Conservation (phyloP, 2,329 filamentous ascomycete genomes). For the Pseudopyrenochaeta lycopersici region DNA sequence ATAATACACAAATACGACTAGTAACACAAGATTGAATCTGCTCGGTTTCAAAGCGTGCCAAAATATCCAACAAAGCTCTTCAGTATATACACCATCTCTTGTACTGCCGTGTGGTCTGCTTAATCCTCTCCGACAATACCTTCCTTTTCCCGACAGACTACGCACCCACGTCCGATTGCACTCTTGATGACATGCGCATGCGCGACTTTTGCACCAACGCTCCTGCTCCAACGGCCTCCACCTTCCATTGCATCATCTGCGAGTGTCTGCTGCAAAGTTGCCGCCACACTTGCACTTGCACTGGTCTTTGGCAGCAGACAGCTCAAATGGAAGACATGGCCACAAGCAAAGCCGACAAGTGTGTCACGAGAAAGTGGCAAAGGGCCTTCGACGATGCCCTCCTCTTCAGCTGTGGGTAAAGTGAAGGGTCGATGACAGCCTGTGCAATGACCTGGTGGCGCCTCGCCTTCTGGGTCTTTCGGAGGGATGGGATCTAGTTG, state of each 20-base stretch:
- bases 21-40: neutral
- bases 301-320: constrained; percentile 67
- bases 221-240: constrained; percentile 60
- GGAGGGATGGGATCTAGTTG: constrained; percentile 35
- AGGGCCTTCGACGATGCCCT: constrained; percentile 32
- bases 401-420: constrained; percentile 41
- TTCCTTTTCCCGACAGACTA: constrained; percentile 47
- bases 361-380: constrained; percentile 62
- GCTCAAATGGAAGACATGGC: constrained; percentile 80
- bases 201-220: constrained; percentile 66
- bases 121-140: neutral
- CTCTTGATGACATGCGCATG: constrained; percentile 84
- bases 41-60: neutral
- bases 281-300: constrained; percentile 53
- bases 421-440: constrained; percentile 44
- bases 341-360: constrained; percentile 81
- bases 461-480: constrained; percentile 29
- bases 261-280: constrained; percentile 55
- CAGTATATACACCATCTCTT: neutral
- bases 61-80: neutral
- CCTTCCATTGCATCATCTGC: constrained; percentile 54
- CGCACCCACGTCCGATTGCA: constrained; percentile 67
- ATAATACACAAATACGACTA: neutral
- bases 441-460: constrained; percentile 46
- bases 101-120: neutral